A percentile compares a stretch with the other conserved stretches of the same genome.
phyloP scores from a whole-genome alignment of 1,284 basidiomycete genomes.

The Apiotrichum brassicae region DNA sequence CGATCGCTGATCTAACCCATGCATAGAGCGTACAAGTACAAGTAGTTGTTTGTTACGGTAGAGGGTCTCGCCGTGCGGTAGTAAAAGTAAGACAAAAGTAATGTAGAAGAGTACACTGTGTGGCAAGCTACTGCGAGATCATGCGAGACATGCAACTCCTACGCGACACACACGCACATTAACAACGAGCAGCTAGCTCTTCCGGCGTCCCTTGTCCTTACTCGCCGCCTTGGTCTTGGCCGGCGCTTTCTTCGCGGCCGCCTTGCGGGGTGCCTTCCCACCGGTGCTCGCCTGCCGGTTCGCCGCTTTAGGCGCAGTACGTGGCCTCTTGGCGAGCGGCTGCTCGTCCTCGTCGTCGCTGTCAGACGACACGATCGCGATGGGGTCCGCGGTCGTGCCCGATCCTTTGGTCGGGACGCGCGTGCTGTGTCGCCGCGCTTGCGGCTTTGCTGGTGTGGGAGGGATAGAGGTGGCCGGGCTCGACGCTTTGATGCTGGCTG shows the following conservation, averaged over 20 bases:
- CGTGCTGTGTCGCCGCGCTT: slow-evolving; percentile 2
- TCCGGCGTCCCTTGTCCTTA: slow-evolving; percentile 6
- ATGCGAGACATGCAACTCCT: no score
- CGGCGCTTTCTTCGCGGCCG: neutral
- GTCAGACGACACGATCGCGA: slow-evolving; percentile 29
- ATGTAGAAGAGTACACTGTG: no score
- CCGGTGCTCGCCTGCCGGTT: slow-evolving; percentile 19
- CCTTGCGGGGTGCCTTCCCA: slow-evolving; percentile 18
- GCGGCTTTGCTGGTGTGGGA: slow-evolving; percentile 4
- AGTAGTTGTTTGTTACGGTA: no score
- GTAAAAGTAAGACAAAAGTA: no score
- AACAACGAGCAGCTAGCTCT: no score
- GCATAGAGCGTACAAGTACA: no score
- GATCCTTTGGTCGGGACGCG: slow-evolving; percentile 7
- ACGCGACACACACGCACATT: no score
- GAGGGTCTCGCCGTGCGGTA: no score
- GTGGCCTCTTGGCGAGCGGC: slow-evolving; percentile 15
- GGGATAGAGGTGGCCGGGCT: slow-evolving; percentile 6
- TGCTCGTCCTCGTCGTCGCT: slow-evolving; percentile 19
- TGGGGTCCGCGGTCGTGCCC: slow-evolving; percentile 33
- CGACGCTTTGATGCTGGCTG: slow-evolving; percentile 5
- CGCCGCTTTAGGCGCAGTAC: slow-evolving; percentile 15
- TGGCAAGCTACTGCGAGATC: no score
- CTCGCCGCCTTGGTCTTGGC: slow-evolving; percentile 4
- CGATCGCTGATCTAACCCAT: no score